phyloP scores from a whole-genome alignment of 352 stramenopile genomes.

The Globisporangium cederbergense region DNA sequence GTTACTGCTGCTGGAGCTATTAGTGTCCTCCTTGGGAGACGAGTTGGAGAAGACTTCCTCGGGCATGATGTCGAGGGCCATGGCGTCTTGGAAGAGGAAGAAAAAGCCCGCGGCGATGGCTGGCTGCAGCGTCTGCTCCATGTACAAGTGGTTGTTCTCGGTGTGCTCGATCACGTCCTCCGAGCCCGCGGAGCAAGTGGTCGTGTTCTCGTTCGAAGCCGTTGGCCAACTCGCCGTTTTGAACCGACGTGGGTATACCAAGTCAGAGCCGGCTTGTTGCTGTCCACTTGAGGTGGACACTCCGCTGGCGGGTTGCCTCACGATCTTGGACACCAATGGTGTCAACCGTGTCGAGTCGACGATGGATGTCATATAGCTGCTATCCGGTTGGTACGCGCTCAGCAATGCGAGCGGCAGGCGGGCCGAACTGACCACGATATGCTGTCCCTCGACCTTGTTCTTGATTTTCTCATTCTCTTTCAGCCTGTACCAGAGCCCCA shows the following conservation, averaged over 20 bases:
- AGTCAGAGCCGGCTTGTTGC: neutral
- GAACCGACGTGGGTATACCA: neutral
- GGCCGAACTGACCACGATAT: neutral
- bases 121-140: slow-evolving; percentile 30
- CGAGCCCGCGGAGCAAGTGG: neutral
- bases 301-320: neutral
- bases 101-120: slow-evolving; percentile 28
- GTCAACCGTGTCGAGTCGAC: slow-evolving; percentile 1
- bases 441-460: neutral
- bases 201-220: neutral
- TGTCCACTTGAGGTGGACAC: neutral
- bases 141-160: slow-evolving; percentile 35
- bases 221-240: neutral
- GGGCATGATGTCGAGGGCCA: slow-evolving; percentile 3
- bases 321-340: slow-evolving; percentile 3
- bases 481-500: neutral
- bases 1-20: neutral
- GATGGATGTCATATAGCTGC: neutral
- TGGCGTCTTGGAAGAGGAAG: slow-evolving; percentile 34
- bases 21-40: neutral
- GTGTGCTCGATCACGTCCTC: slow-evolving; percentile 11
- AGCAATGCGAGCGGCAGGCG: slow-evolving; percentile 2
- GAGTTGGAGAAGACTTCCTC: too few species aligned
- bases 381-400: neutral
- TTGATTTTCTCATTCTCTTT: neutral